A percentile compares a stretch with the other conserved stretches of the same genome.
Conservation (phyloP, 345 rosid species). For the Adansonia digitata region DNA sequence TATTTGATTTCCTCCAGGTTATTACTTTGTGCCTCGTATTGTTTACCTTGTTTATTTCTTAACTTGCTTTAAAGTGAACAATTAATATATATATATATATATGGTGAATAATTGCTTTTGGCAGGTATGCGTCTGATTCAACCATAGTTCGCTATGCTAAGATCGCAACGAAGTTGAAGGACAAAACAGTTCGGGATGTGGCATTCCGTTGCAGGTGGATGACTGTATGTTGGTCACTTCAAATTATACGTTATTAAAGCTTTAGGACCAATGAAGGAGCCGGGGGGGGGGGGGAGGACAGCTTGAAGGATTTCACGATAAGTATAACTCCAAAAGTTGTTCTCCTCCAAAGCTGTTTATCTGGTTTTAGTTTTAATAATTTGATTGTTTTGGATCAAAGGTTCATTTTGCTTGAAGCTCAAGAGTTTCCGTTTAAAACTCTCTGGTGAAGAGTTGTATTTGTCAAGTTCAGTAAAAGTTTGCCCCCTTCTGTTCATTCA, state of each 20-base stretch:
- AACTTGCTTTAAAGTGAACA: not conserved
- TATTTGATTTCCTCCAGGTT: not conserved
- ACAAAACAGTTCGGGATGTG: conserved; percentile 76
- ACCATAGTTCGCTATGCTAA: conserved; percentile 59
- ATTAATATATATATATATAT: not conserved
- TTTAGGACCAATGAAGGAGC: not conserved
- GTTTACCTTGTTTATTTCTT: not conserved
- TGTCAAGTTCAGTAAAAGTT: not conserved
- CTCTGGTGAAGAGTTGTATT: not conserved
- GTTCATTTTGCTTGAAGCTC: not conserved
- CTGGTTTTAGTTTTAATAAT: not conserved
- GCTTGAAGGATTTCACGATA: not conserved
- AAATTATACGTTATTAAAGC: not conserved
- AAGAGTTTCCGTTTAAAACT: not conserved
- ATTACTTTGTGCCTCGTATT: not conserved
- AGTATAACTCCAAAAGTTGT: not conserved
- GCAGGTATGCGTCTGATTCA: conserved; percentile 56
- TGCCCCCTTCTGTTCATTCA: not conserved
- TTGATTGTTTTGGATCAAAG: not conserved
- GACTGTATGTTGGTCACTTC: conserved; percentile 41
- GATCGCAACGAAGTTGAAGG: conserved; percentile 68
- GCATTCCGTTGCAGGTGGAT: conserved; percentile 83
- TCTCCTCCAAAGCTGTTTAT: not conserved
- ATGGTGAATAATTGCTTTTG: conserved; percentile 4
- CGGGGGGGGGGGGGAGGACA: too few relatives aligned